phyloP scores from a whole-genome alignment of 306 rosid species.

The Macrotyloma uniflorum region DNA sequence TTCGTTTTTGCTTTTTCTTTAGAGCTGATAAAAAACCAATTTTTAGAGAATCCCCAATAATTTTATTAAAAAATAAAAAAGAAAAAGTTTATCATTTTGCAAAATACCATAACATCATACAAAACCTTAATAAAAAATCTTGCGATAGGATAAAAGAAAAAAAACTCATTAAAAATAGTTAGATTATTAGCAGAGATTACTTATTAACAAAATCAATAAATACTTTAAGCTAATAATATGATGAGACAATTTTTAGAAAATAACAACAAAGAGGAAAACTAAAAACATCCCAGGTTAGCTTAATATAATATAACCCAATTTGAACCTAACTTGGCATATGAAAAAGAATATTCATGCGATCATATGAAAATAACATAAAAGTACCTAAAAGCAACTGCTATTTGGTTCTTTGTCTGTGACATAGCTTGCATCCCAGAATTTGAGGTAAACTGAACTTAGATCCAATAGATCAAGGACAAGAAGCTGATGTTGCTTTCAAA shows the following conservation, averaged over 20 bases:
- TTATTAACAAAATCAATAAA: too few relatives aligned
- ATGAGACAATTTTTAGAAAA: background rate
- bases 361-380: conserved; percentile 23
- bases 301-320: background rate
- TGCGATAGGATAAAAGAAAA: too few relatives aligned
- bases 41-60: background rate
- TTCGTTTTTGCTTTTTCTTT: too few relatives aligned
- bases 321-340: conserved; percentile 27
- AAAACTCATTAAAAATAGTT: too few relatives aligned
- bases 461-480: conserved; percentile 18
- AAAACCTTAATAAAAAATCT: too few relatives aligned
- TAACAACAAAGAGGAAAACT: background rate
- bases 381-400: conserved; percentile 32
- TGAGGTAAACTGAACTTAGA: background rate
- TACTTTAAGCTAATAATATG: too few relatives aligned
- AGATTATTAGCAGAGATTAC: too few relatives aligned
- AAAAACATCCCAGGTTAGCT: background rate
- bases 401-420: background rate
- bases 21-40: too few relatives aligned
- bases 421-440: background rate
- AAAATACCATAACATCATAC: too few relatives aligned
- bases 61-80: background rate
- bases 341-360: conserved; percentile 38
- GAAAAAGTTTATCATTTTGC: background rate
- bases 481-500: conserved; percentile 13